Conservation (phyloP, 2,329 filamentous ascomycete genomes). For the Tolypocladium ophioglossoides region DNA sequence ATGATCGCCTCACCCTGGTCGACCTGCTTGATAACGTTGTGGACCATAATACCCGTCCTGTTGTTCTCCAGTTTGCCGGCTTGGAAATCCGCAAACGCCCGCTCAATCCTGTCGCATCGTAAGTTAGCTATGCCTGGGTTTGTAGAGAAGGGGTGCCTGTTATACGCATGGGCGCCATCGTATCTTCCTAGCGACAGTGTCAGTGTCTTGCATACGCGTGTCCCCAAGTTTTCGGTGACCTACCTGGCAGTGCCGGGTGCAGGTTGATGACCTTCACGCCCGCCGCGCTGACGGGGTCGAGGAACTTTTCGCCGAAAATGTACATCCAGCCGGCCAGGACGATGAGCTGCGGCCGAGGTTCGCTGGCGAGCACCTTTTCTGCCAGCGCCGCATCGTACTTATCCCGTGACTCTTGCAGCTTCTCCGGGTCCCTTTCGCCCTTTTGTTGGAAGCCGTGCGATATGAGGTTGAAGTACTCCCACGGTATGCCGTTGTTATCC, state of each 20-base stretch:
- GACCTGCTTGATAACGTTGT: slow-evolving; percentile 72
- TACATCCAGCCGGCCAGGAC: slow-evolving; percentile 87
- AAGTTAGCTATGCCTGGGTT: no score
- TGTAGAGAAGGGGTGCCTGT: no score
- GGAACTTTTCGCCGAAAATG: slow-evolving; percentile 60
- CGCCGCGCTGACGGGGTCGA: slow-evolving; percentile 53
- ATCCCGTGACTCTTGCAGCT: slow-evolving; percentile 46
- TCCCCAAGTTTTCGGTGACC: slow-evolving; percentile 15
- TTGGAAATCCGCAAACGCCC: slow-evolving; percentile 65
- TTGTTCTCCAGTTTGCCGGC: slow-evolving; percentile 46
- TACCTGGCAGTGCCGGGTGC: slow-evolving; percentile 61
- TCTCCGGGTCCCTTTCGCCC: slow-evolving; percentile 48
- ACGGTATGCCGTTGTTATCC: slow-evolving; percentile 39
- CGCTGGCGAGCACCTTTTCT: slow-evolving; percentile 43
- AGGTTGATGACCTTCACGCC: slow-evolving; percentile 69
- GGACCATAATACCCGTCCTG: slow-evolving; percentile 75
- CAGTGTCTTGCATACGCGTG: background rate
- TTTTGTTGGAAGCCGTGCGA: slow-evolving; percentile 51
- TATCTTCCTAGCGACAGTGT: slow-evolving; percentile 45
- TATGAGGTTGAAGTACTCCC: slow-evolving; percentile 72
- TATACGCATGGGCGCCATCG: slow-evolving; percentile 56
- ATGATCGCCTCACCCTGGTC: slow-evolving; percentile 66
- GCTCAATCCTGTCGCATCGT: slow-evolving; percentile 41
- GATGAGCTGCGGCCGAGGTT: slow-evolving; percentile 58
- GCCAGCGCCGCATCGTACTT: slow-evolving; percentile 70